Conservation (phyloP, 441 rosid genomes). For the Geranium incanum region DNA sequence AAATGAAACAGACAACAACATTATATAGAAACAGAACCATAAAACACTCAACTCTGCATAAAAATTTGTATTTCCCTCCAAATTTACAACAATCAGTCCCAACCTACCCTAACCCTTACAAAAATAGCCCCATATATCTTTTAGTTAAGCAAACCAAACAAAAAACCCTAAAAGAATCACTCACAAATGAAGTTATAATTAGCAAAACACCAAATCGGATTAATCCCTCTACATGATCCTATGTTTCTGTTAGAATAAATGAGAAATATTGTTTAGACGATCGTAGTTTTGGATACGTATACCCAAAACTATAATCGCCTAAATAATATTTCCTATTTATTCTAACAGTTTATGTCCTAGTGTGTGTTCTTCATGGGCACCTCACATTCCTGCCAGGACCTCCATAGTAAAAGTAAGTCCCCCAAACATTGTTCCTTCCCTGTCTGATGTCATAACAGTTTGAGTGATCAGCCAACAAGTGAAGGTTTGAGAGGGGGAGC, state of each 20-base stretch:
- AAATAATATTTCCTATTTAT: too few species aligned
- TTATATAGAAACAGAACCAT: slow-evolving; percentile 10
- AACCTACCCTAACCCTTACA: slow-evolving; percentile 12
- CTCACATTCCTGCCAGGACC: slow-evolving; percentile 66
- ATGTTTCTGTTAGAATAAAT: not conserved
- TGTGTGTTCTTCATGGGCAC: slow-evolving; percentile 39
- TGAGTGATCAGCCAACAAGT: slow-evolving; percentile 51
- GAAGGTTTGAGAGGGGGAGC: slow-evolving; percentile 45
- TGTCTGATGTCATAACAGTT: slow-evolving; percentile 65
- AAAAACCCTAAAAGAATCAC: slow-evolving; percentile 12
- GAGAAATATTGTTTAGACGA: too few species aligned
- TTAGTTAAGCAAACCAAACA: not conserved
- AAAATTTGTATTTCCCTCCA: slow-evolving; percentile 26
- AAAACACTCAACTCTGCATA: slow-evolving; percentile 19
- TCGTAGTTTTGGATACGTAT: too few species aligned
- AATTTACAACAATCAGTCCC: slow-evolving; percentile 23
- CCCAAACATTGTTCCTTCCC: slow-evolving; percentile 58
- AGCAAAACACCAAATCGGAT: not conserved
- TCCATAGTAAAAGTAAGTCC: slow-evolving; percentile 67
- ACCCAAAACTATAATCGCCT: too few species aligned
- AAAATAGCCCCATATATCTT: slow-evolving; percentile 8
- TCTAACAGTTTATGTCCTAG: not conserved
- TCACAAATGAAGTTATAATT: not conserved
- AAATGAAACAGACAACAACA: not conserved
- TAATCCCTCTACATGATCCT: not conserved